Evolutionary conservation across 176 grass and related monocot genomes (phyloP), one percentile per base, ranked within the genome.

Genomic region (Oryza glumipatula): DNA sequence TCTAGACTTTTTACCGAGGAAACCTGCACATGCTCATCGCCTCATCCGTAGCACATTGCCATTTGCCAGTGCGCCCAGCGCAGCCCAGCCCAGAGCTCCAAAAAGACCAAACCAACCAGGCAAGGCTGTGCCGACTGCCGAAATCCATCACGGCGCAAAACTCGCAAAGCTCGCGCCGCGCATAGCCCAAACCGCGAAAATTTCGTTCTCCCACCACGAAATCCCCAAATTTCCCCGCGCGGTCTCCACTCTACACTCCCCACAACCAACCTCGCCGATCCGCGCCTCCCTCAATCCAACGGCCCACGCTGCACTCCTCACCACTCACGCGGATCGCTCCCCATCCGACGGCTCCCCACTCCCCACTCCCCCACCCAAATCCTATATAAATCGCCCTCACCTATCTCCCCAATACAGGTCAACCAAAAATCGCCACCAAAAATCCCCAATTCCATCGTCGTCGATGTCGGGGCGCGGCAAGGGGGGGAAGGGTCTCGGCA

Each of bases 401-500:
- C 65, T 4, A 2, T 2, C 38, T 3, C 4, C 5, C 28, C 41
- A 3, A 41, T 5, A 4, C 4, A 36, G 35, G 5, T 3, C 38
- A 41, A 41, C 39, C 39, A 41, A 28, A 28, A 39, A 39, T 39
- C 33, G 33, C 7, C 38, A 28, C 8, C 39, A 41, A 41, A 41
- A 7, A 41, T 8, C 39, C 39, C 39, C 39, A 78, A 65, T 52
- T 77, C 52, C 11, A 0, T 21, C 0, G 9, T 16, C 9, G 5
- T 35, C 67, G 44, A 41, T 63, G 54, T 52, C 76, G 4, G 76
- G 76, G 14, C 39, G 76, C 2, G 78, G 65, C 65, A 81, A 79
- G 66, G 95, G 95, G 49, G 90, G 90, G 38, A 97, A 97, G 84
- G 95, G 95, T 16, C 70, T 97, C 54, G 91, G 92, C 23, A 97